Base-by-base conservation (phyloP, 2,329 filamentous ascomycete species). In the Apiospora kogelbergensis region DNA sequence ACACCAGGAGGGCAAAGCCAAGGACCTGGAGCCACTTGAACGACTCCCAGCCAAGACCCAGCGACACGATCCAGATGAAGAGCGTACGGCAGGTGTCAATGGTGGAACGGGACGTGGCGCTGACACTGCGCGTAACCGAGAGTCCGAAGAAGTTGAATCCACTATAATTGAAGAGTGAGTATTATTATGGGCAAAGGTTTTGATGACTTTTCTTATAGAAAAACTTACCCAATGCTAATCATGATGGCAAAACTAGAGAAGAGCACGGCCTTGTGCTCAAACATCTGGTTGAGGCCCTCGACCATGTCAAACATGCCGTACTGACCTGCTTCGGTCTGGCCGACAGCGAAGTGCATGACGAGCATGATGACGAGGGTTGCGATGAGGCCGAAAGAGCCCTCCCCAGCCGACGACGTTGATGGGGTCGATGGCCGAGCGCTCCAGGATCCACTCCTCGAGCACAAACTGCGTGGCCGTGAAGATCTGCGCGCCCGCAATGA, bases 111-210 rank as follows among this genome's bases (percentile, higher is more conserved):
- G 95, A 94, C 0, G 96, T 99, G 13, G 96, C 96, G 72, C 93
- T 97, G 73, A 99, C 94, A 71, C 83, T 90, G 70, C 93, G 90
- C 0, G 96, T 99, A 10, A 99, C 95, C 0, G 93, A 96, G 11
- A 99, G 88, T 9, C 96, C 96, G 80, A 99, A 99, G 85, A 97
- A 99, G 83, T 99, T 99, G 88, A 98, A 99, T 67, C 95, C 95
- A 72, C 94, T 97, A 57, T 67, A 63, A 42, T 15, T 13, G 41
- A 4, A 11, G 13, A 37, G 42, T 33, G n/a, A 24, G 7, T 9
- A 46, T 37, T 24, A 10, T 48, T 46, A 66, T n/a, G n/a, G n/a
- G 65, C 44, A 40, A 41, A 41, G 9, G 9, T 2, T 41, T 13
- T 5, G 9, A 2, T 41, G 40, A 2, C 4, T 41, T 41, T 41